Base-by-base conservation (phyloP, 2,329 filamentous ascomycete genomes). In the Sordariomycetes sp. region DNA sequence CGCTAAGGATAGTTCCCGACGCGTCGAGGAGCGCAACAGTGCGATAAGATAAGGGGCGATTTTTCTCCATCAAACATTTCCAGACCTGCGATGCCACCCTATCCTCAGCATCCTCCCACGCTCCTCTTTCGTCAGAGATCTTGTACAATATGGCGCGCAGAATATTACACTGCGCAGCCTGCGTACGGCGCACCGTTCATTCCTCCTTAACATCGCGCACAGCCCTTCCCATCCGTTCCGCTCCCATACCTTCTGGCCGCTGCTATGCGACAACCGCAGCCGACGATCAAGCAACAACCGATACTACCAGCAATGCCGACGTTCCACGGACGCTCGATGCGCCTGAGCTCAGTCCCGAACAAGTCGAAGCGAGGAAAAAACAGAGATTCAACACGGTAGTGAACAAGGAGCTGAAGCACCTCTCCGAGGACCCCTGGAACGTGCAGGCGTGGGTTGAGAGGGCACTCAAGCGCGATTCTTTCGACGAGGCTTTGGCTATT, bases 371-470 rank as follows among this genome's bases (percentile, higher is more conserved):
- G 21, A 37, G 35, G 19, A 33, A 26, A 11, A 31, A 25, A 16
- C 26, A 37, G 12, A 28, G 26, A 18, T 30, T 37, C 7, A 19
- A 33, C n/a, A 28, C n/a, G 4, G 26, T 30, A 4, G 35, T 37
- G n/a, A 33, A 37, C 6, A 23, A 33, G 18, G 30, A 37, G 6
- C 18, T 37, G n/a, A 15, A 24, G n/a, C 27, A 33, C 27, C 28
- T 37, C 30, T 27, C 86, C 37, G 57, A 67, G 14, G 87, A 95
- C 51, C 83, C 84, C 2, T 66, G 80, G 41, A 78, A 81, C 46
- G 70, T 96, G 38, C 79, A 77, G 25, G 62, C 80, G 24, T 75
- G 81, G 34, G 77, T 94, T 27, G 64, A 64, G 34, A 63, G 65
- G 32, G 63, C 75, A 14, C 62, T 96, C 31, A 53, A 53, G 5